Base-by-base conservation (phyloP, 1,284 basidiomycete species). In the Melampsora allii-populina region DNA sequence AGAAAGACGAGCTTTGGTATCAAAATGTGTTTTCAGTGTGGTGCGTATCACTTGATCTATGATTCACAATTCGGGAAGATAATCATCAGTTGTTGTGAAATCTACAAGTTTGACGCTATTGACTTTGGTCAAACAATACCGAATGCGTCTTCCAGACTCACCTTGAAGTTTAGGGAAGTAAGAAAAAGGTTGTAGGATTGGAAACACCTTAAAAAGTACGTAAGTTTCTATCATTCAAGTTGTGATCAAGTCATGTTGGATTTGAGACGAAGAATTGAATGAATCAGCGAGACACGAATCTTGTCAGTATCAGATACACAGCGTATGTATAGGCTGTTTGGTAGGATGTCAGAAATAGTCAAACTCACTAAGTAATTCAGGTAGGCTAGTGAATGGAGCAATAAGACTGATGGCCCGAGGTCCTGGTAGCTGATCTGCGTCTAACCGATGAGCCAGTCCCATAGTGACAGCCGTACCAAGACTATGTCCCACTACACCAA, bases 331-430 rank as follows among this genome's bases (percentile, higher is more conserved):
- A 21, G 53, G n/a, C 7, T 5, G 12, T 39, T 46, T 27, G 24
- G 29, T 31, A 10, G 24, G 31, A 42, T 10, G 12, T 29, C 53
- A n/a, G 19, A 14, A 31, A 66, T 36, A n/a, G 10, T 63, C 39
- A 21, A 19, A 31, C 67, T 36, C 5, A 71, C 67, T 71, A 45
- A 63, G 31, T 56, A 71, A 24, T 42, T 71, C 67, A 12, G 67
- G 67, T n/a, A 71, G 50, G 61, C 67, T 71, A 27, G 67, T 71
- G 39, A 71, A 71, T 7, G 67, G 67, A 5, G 67, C 59, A 42
- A 71, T 63, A 29, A 71, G 59, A 48, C 67, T 63, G 29, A 71
- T n/a, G 5, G 60, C 60, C 24, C 63, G 61, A 7, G 67, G 67
- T 14, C 24, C 50, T 12, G 61, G 27, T 12, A 48, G 33, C 10